These are phyloP conservation scores for Coemansia sp. DNA, from an alignment of 192 early-diverging fungal species.

Conservation along the genomic window DNA sequence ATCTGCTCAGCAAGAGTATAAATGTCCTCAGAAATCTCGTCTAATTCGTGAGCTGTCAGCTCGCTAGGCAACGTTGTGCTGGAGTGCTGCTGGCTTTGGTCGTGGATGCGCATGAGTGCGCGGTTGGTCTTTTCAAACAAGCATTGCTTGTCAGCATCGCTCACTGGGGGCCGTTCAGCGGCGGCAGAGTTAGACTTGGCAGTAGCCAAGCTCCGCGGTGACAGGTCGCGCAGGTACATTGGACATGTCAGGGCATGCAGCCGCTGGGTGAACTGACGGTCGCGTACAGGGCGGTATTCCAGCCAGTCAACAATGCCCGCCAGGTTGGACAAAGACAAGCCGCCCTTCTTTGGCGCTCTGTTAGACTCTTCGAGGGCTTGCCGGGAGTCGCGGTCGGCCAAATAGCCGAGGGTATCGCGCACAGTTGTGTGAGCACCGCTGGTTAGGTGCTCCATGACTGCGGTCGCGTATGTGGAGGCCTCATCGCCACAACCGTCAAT, in stretches of 20 bases:
- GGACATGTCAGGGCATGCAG: conserved; percentile 24
- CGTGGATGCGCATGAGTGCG: conserved; percentile 10
- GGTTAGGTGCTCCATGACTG: conserved; percentile 44
- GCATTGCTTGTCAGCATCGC: conserved; percentile 2
- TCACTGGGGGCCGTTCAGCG: neutral
- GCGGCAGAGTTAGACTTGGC: neutral
- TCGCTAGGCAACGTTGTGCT: neutral
- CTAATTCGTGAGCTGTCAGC: neutral
- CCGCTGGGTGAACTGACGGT: conserved; percentile 21
- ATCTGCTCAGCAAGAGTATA: conserved; percentile 23
- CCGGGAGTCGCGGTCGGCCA: neutral
- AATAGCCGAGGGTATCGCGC: conserved; percentile 13
- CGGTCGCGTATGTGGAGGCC: conserved; percentile 16
- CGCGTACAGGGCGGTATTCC: conserved; percentile 24
- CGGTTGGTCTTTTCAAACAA: conserved; percentile 9
- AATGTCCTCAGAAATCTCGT: conserved; percentile 9
- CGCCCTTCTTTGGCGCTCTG: neutral
- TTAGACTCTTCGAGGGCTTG: neutral
- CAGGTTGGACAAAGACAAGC: conserved; percentile 3
- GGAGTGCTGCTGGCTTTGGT: neutral
- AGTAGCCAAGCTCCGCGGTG: conserved; percentile 7
- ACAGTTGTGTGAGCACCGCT: conserved; percentile 15
- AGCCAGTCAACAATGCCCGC: conserved; percentile 28
- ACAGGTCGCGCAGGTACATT: conserved; percentile 28
- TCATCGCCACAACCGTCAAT: conserved; percentile 36